Conservation (phyloP, 192 early-diverging fungal species). For the Radiomyces spectabilis region DNA sequence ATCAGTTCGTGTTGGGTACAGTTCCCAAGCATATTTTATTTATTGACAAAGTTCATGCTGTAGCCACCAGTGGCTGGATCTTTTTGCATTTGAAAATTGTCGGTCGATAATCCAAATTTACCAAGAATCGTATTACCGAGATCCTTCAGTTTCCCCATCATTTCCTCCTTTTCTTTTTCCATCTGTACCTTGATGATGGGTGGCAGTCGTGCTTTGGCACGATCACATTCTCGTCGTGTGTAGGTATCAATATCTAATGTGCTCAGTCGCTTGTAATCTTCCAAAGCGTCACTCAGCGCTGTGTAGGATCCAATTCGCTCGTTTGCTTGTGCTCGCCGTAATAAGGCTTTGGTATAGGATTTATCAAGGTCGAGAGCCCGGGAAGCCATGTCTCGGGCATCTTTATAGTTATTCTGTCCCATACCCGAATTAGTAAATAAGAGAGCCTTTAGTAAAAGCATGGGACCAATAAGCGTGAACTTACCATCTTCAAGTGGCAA, state of each 20-base stretch:
- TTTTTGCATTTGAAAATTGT: slow-evolving; percentile 63
- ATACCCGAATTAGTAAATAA: too few relatives aligned
- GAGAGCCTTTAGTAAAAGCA: too few relatives aligned
- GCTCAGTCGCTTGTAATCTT: slow-evolving; percentile 23
- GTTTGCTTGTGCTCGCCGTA: slow-evolving; percentile 54
- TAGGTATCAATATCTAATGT: slow-evolving; percentile 3
- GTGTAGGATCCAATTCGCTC: slow-evolving; percentile 40
- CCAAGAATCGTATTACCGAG: slow-evolving; percentile 67
- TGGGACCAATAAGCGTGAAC: too few relatives aligned
- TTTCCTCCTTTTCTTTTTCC: slow-evolving; percentile 63
- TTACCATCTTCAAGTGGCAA: slow-evolving; percentile 52
- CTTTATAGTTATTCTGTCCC: slow-evolving; percentile 25
- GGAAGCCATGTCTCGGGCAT: slow-evolving; percentile 30
- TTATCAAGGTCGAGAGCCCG: slow-evolving; percentile 47
- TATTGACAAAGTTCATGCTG: slow-evolving; percentile 60
- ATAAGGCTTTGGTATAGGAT: slow-evolving; percentile 48
- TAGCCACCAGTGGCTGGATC: slow-evolving; percentile 47
- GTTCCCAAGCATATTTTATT: too few relatives aligned
- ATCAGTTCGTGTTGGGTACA: too few relatives aligned
- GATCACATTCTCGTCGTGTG: slow-evolving; percentile 11
- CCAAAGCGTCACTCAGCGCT: slow-evolving; percentile 36
- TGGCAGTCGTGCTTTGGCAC: slow-evolving; percentile 32
- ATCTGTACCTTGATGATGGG: slow-evolving; percentile 32
- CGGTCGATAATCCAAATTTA: slow-evolving; percentile 64
- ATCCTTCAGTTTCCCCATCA: slow-evolving; percentile 67